phyloP scores from a whole-genome alignment of 768 basidiomycete species.

The Lyophyllum atratum region DNA sequence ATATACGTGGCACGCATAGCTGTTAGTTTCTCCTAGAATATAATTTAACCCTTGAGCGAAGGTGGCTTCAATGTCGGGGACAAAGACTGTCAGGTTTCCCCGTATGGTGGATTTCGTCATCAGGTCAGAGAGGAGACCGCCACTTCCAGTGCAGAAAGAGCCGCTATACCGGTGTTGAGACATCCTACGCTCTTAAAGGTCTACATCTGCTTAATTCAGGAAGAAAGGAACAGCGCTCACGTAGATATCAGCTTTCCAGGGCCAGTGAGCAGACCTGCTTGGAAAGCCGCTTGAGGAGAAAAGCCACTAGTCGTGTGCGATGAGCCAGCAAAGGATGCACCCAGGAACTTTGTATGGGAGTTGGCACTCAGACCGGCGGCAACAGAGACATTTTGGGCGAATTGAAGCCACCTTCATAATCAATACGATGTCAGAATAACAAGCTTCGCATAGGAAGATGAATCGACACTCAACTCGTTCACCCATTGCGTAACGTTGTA shows the following conservation, averaged over 20 bases:
- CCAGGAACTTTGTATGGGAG: conserved; percentile 48
- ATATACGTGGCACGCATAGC: conserved; percentile 45
- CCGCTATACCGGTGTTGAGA: conserved; percentile 62
- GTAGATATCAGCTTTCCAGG: conserved; percentile 54
- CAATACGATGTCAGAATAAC: not conserved
- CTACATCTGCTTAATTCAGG: not conserved
- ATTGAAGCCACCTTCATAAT: conserved; percentile 18
- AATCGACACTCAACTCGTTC: conserved; percentile 41
- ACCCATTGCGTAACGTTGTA: conserved; percentile 51
- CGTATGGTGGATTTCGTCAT: conserved; percentile 64
- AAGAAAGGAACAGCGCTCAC: conserved; percentile 34
- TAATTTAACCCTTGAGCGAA: conserved; percentile 50
- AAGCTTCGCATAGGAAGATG: not conserved
- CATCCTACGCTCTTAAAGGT: conserved; percentile 36
- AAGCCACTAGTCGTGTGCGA: conserved; percentile 49
- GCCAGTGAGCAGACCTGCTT: conserved; percentile 46
- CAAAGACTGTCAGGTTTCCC: conserved; percentile 54
- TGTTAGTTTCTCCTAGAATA: conserved; percentile 67
- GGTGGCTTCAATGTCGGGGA: conserved; percentile 55
- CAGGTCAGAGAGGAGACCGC: conserved; percentile 57
- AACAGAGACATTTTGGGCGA: conserved; percentile 50
- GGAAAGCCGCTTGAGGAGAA: conserved; percentile 63
- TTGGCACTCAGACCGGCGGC: conserved; percentile 37
- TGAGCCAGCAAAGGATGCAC: conserved; percentile 52
- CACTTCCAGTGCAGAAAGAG: conserved; percentile 58